Base-by-base conservation (phyloP, 805 yeast species). In the Barnettozyma populi region DNA sequence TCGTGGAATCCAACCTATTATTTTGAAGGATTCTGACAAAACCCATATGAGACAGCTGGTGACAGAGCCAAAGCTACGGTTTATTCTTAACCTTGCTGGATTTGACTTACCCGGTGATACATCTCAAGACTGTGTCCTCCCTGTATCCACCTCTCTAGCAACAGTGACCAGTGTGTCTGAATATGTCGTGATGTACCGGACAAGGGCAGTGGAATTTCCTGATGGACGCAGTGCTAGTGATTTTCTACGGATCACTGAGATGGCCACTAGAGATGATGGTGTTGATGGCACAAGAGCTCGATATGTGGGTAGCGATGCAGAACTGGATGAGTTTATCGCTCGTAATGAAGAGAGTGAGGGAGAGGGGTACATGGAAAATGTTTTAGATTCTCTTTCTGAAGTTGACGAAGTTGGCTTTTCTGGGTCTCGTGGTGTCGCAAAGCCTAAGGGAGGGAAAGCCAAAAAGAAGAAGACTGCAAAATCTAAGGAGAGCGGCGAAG, bases 51-150 rank as follows among this genome's bases (percentile, higher is more conserved):
- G 53, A n/a, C 52, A 57, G 11, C 53, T 78, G 6, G 68, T 75
- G 20, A 70, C 69, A 18, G 78, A 81, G 46, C 73, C 80, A 2
- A 67, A 74, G 44, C 48, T 78, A 16, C 61, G 87, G 31, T 63
- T 78, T 27, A 59, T 82, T 16, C 61, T 82, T 44, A 59, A 62
- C 9, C 54, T 70, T 5, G 59, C 77, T 19, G 84, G 83, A 7
- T 75, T 73, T 48, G 66, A 62, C 5, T 46, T 75, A 14, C 78
- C 80, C 1, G 66, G 53, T 23, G 61, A 61, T 6, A 60, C 71
- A 27, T 68, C 64, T 27, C 76, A 69, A 39, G 57, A 57, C 3
- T 77, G 75, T 51, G 56, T 67, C 14, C 57, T 81, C 13, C 73
- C 71, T 1, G 46, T 57, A 0, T 44, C 60, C 1, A 54, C 73